Percentiles rank a stretch among this genome's conserved stretches.
These are phyloP conservation scores for Cubamyces sp. DNA, from an alignment of 768 basidiomycete species.

Conservation along the genomic window DNA sequence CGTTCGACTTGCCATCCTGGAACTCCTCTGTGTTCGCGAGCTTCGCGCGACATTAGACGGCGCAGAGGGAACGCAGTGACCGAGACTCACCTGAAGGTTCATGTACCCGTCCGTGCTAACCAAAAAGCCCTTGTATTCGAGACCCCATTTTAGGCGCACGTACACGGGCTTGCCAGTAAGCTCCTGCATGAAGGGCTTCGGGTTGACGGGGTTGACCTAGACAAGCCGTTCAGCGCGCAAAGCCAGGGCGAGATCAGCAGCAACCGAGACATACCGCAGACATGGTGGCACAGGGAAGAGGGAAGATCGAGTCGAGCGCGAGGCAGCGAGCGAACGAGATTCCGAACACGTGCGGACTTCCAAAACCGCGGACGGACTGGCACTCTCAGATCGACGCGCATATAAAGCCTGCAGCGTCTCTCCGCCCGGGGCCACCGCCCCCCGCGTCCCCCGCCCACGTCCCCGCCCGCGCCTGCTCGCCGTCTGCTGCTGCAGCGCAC, in stretches of 20 bases:
- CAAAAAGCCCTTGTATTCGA: slow-evolving; percentile 98
- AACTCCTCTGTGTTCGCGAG: slow-evolving; percentile 99
- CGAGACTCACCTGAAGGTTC: slow-evolving; percentile 86
- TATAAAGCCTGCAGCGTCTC: slow-evolving; percentile 31
- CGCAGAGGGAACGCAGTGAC: not conserved
- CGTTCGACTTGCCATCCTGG: slow-evolving; percentile 94
- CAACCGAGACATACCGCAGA: slow-evolving; percentile 53
- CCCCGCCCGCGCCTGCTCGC: not conserved
- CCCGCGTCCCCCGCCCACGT: slow-evolving; percentile 13
- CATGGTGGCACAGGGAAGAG: slow-evolving; percentile 56
- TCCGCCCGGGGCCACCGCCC: slow-evolving; percentile 20
- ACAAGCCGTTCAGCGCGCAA: not conserved
- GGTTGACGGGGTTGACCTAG: slow-evolving; percentile 92
- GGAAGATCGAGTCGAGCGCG: slow-evolving; percentile 25
- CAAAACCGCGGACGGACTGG: slow-evolving; percentile 35
- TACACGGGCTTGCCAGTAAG: slow-evolving; percentile 96
- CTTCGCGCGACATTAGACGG: slow-evolving; percentile 45
- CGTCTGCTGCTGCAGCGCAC: not conserved
- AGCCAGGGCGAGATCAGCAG: not conserved
- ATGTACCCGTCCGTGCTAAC: slow-evolving; percentile 99
- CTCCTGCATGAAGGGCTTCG: slow-evolving; percentile 98
- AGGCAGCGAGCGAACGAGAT: slow-evolving; percentile 2
- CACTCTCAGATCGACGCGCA: slow-evolving; percentile 26
- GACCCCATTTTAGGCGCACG: slow-evolving; percentile 97
- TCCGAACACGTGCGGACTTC: slow-evolving; percentile 45